Conservation (phyloP, 2,329 filamentous ascomycete species). For the Pseudogymnoascus sp. region DNA sequence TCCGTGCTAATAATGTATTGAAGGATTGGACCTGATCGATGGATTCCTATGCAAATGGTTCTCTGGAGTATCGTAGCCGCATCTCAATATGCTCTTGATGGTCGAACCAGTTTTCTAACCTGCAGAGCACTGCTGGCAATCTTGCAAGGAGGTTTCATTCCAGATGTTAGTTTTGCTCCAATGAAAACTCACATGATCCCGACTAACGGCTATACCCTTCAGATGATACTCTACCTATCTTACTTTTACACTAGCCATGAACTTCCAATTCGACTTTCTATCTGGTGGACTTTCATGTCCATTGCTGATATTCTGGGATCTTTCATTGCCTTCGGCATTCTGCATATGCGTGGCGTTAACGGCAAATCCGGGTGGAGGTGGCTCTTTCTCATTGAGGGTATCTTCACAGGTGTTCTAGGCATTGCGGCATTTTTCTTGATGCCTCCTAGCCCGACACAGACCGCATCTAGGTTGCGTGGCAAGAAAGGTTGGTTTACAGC, state of each 20-base stretch:
- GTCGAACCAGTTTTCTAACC: conserved; percentile 28
- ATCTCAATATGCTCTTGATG: conserved; percentile 34
- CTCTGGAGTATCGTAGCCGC: conserved; percentile 47
- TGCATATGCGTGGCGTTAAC: conserved; percentile 18
- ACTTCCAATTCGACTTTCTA: conserved; percentile 19
- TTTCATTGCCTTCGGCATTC: conserved; percentile 21
- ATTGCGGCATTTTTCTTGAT: conserved; percentile 19
- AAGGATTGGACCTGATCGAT: conserved; percentile 42
- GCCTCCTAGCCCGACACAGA: conserved; percentile 20
- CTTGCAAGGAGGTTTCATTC: conserved; percentile 23
- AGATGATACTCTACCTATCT: conserved; percentile 25
- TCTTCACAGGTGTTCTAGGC: conserved; percentile 21
- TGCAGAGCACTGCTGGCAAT: conserved; percentile 20
- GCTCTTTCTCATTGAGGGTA: conserved; percentile 24
- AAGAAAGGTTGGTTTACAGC: conserved; percentile 54
- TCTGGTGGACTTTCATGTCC: conserved; percentile 21
- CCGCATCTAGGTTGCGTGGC: conserved; percentile 45
- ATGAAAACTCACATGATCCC: conserved; percentile 38
- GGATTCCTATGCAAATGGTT: conserved; percentile 44
- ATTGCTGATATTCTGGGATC: conserved; percentile 18
- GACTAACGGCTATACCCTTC: conserved; percentile 29
- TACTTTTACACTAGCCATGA: conserved; percentile 24
- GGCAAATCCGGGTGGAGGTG: conserved; percentile 31
- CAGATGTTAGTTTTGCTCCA: conserved; percentile 42
- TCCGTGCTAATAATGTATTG: conserved; percentile 45